Conservation (phyloP, 805 yeast genomes). For the Yamadazyma akitaensis region DNA sequence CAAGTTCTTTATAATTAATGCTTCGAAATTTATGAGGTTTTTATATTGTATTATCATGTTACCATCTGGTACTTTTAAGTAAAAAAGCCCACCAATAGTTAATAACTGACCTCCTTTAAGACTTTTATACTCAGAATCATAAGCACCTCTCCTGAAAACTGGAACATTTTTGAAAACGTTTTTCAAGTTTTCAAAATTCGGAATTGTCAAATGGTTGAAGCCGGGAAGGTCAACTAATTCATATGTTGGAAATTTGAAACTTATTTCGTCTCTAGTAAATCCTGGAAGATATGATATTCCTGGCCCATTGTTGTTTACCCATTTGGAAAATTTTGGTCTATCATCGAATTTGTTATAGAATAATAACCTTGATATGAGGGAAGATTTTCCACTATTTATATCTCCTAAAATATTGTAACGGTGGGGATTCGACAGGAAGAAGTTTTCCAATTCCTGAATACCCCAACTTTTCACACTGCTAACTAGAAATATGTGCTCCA, state of each 20-base stretch:
- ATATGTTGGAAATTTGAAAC: constrained; percentile 24
- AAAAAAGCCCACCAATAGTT: constrained; percentile 62
- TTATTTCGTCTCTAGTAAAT: constrained; percentile 55
- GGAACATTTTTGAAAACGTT: constrained; percentile 26
- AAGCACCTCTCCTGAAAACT: constrained; percentile 27
- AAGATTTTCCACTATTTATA: constrained; percentile 69
- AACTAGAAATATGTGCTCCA: constrained; percentile 42
- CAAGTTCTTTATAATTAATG: constrained; percentile 48
- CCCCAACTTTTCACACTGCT: constrained; percentile 58
- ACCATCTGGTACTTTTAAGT: constrained; percentile 49
- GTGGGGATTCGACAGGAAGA: constrained; percentile 33
- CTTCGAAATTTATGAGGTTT: constrained; percentile 44
- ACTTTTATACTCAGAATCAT: constrained; percentile 31
- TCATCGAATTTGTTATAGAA: constrained; percentile 4
- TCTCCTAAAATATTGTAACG: constrained; percentile 55
- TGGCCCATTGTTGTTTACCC: constrained; percentile 38
- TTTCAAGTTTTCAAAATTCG: constrained; percentile 20
- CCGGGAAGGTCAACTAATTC: constrained; percentile 14
- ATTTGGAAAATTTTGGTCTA: constrained; percentile 11
- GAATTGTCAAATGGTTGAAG: constrained; percentile 11
- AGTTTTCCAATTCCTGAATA: constrained; percentile 32
- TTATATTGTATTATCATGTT: constrained; percentile 27
- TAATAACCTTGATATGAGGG: constrained; percentile 42
- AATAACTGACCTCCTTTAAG: constrained; percentile 44
- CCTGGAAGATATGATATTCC: constrained; percentile 61